Base-by-base conservation (phyloP, 1,139 yeast species). In the Blastobotrys ciferrii region DNA sequence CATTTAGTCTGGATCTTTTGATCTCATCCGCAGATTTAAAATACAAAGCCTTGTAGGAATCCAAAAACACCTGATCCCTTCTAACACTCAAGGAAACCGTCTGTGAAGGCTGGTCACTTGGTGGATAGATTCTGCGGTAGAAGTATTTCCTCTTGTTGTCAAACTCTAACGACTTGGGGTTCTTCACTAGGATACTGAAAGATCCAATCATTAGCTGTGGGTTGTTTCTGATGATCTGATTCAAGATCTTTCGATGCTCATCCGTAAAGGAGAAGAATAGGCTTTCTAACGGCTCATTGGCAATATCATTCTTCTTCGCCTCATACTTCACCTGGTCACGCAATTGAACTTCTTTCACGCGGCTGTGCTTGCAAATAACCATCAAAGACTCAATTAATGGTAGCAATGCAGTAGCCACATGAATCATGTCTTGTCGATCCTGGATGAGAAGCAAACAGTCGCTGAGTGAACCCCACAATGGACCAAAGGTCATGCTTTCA, bases 141-240 rank as follows among this genome's bases (percentile, higher is more conserved):
- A 94, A 91, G 66, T 83, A 91, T 58, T 84, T 83, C 61, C 88
- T 80, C 69, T 94, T 94, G 69, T 91, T 92, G 68, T 94, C 98
- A 70, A 94, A 92, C 60, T 94, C 98, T 58, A 94, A 71, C 1
- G 92, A 94, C 62, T 83, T 82, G 5, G 97, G 95, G 63, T 89
- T 92, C 60, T 86, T 79, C 17, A 92, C 94, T 62, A 94, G 73
- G 76, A 89, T 82, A 0, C 96, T 81, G 66, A 94, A 89, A 7
- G 98, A 96, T 0, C 99, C 99, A 66, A 92, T 86, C 96, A 92
- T 88, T 57, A 94, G 75, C 59, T 89, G 87, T 1, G 98, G 95
- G 68, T 89, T 91, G 32, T 84, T 77, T 56, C 97, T 76, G 15
- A 94, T 92, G 94, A 94, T 87, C 63, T 85, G 92, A 63, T 94